Percentiles rank a stretch among this genome's conserved stretches.
These are phyloP conservation scores for Peziza echinospora DNA, from an alignment of 495 filamentous ascomycete genomes.

Conservation along the genomic window DNA sequence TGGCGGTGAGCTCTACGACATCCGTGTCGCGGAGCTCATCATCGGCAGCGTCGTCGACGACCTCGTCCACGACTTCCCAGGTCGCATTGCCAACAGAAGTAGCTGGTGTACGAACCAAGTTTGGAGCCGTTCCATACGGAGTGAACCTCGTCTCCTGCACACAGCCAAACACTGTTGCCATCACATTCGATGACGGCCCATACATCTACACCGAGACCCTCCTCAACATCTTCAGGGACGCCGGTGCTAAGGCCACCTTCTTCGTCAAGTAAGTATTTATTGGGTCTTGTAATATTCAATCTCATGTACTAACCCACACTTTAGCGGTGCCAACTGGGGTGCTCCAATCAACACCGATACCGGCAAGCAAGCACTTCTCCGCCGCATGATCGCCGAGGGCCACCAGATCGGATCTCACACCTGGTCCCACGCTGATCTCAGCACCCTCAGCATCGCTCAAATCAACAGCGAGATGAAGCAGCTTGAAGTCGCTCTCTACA, in stretches of 20 bases:
- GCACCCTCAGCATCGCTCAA: conserved; percentile 26
- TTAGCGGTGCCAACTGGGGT: conserved; percentile 34
- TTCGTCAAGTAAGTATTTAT: conserved; percentile 31
- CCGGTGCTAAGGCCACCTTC: conserved; percentile 48
- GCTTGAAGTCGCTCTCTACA: conserved; percentile 43
- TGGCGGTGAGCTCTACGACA: too few relatives aligned
- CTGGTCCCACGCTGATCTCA: conserved; percentile 46
- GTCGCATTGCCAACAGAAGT: not conserved
- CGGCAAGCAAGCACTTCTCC: conserved; percentile 27
- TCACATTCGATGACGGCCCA: conserved; percentile 23
- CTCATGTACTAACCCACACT: not conserved
- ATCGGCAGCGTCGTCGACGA: not conserved
- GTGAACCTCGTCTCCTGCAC: conserved; percentile 22
- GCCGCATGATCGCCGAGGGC: conserved; percentile 37
- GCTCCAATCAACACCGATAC: conserved; percentile 22
- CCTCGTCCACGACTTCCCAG: not conserved
- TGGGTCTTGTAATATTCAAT: too few relatives aligned
- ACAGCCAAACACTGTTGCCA: conserved; percentile 32
- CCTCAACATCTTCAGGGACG: conserved; percentile 41
- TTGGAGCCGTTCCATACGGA: conserved; percentile 17
- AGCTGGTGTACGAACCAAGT: conserved; percentile 6
- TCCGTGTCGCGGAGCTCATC: not conserved
- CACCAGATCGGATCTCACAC: conserved; percentile 57
- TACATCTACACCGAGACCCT: conserved; percentile 31
- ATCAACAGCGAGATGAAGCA: conserved; percentile 37